These are phyloP conservation scores for Septoria linicola DNA, from an alignment of 2,329 filamentous ascomycete species.

Conservation along the genomic window DNA sequence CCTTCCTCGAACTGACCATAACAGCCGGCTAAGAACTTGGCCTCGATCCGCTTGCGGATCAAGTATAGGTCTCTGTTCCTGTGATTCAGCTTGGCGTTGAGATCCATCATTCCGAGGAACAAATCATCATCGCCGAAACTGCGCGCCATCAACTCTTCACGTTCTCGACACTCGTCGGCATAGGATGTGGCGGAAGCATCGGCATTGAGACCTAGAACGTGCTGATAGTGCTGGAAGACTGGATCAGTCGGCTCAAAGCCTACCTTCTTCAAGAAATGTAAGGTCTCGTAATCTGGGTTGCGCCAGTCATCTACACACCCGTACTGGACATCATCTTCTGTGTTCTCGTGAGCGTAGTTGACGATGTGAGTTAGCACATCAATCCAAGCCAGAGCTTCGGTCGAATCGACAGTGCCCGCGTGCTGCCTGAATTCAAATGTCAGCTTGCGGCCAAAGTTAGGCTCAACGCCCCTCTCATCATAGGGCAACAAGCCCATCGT, in stretches of 20 bases:
- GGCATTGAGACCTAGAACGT: conserved; percentile 6
- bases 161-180: not conserved
- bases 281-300: conserved; percentile 2
- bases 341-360: conserved; percentile 14
- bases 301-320: conserved; percentile 12
- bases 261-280: conserved; percentile 14
- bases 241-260: not conserved
- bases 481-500: conserved; percentile 17
- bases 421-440: conserved; percentile 39
- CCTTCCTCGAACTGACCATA: too few relatives aligned
- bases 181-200: not conserved
- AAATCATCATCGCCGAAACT: too few relatives aligned
- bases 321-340: not conserved
- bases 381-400: conserved; percentile 33
- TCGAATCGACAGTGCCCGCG: conserved; percentile 27
- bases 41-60: too few relatives aligned
- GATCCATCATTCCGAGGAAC: too few relatives aligned
- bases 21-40: too few relatives aligned
- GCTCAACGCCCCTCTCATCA: not conserved
- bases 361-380: conserved; percentile 22
- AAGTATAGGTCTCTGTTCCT: too few relatives aligned
- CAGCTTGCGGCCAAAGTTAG: conserved; percentile 7
- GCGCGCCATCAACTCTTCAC: too few relatives aligned
- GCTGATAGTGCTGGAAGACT: conserved; percentile 18
- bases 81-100: too few relatives aligned